Evolutionary conservation across 345 rosid species (phyloP), one percentile per base, ranked within the genome.

Genomic region (Pelargonium nanum): DNA sequence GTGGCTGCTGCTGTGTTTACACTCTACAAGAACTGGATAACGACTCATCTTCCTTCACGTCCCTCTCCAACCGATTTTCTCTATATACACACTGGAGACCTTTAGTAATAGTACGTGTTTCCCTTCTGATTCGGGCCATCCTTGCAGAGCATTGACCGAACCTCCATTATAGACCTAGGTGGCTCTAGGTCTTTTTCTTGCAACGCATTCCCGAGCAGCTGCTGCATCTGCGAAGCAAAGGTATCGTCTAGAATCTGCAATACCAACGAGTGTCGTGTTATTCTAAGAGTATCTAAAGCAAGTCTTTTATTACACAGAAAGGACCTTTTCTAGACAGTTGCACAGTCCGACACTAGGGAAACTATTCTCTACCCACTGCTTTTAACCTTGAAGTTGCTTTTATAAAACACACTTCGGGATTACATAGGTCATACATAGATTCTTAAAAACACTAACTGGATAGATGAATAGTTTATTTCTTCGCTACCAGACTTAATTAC

Each of bases 171-270:
- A 0, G 99, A 89, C 75, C 94, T 83, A 0, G 99, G 97, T 19
- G 94, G 85, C 77, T 93, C 99, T 13, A 93, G 73, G 67, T 93
- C 99, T 68, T 93, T 91, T 59, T 80, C 96, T 61, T 78, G 84
- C 26, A 93, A 72, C 0, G 88, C 77, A 55, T 89, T 93, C 30
- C 99, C 99, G 3, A 93, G 85, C 44, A 93, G 82, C 74, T 85
- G 87, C 76, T 93, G 97, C 86, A 93, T 87, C 68, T 87, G 92
- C 30, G 99, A 91, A 48, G 83, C 97, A 78, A 89, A 93, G 23
- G 94, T 78, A 72, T 89, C 99, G 48, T 93, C 99, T 66, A 93
- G 65, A 51, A 93, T 84, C 99, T 93, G 88, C 81, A 52, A 62
- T 61, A 22, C 63, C 8, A 32, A 59, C 57, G 19, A 23, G 21